A percentile compares a stretch with the other conserved stretches of the same genome.
Evolutionary conservation across 2,329 filamentous ascomycete genomes (phyloP).

Genomic region (Claviceps humidiphila): DNA sequence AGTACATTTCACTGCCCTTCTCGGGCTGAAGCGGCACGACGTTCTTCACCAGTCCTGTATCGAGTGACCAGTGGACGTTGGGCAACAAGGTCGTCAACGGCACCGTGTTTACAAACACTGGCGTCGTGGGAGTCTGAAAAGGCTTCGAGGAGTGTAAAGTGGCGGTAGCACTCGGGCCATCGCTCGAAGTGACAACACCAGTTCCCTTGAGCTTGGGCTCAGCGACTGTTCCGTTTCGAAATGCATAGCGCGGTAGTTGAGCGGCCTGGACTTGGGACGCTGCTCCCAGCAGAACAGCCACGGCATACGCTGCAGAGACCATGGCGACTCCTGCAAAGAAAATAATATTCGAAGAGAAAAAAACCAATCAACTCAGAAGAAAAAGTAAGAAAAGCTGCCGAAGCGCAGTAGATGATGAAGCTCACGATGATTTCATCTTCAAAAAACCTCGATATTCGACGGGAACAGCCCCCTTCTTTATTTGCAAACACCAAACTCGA

Average conservation of each 20-base stretch:
- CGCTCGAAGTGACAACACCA: neutral
- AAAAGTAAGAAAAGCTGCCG: neutral
- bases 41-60: slow-evolving; percentile 12
- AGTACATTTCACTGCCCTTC: slow-evolving; percentile 13
- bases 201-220: neutral
- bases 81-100: slow-evolving; percentile 3
- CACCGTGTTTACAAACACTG: slow-evolving; percentile 1
- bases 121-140: neutral
- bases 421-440: no score
- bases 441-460: neutral
- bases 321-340: neutral
- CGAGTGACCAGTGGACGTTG: slow-evolving; percentile 13
- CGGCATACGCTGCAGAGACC: neutral
- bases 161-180: neutral
- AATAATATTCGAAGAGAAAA: neutral
- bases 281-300: slow-evolving; percentile 3
- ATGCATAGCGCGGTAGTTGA: neutral
- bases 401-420: neutral
- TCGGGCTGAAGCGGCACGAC: slow-evolving; percentile 12
- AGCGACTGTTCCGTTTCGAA: neutral
- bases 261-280: neutral
- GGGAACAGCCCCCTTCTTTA: neutral
- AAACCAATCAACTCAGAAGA: neutral
- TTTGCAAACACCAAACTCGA: neutral
- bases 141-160: neutral